phyloP scores from a whole-genome alignment of 2,329 filamentous ascomycete genomes.

The Blastomyces silverae region DNA sequence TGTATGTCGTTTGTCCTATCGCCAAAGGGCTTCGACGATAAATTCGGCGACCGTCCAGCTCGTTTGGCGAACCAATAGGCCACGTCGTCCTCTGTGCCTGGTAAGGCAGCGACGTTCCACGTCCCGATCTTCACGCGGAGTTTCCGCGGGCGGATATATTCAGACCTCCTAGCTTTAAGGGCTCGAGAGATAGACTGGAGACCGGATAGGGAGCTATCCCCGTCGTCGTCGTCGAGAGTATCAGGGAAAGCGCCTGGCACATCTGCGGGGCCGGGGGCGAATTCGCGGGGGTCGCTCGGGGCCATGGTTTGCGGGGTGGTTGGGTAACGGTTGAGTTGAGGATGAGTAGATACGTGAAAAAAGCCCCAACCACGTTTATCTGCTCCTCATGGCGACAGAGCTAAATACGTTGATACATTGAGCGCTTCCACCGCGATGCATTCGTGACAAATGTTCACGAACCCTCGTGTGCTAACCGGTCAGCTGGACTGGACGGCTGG shows the following conservation, averaged over 20 bases:
- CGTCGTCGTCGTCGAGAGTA: slow-evolving; percentile 22
- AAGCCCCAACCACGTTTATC: background rate
- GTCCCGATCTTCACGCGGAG: slow-evolving; percentile 84
- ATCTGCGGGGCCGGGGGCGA: slow-evolving; percentile 20
- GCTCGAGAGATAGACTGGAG: slow-evolving; percentile 48
- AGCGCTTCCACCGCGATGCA: background rate
- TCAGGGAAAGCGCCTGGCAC: slow-evolving; percentile 47
- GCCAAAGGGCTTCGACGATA: background rate
- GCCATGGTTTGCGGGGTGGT: slow-evolving; percentile 3
- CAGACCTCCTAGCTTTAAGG: slow-evolving; percentile 64
- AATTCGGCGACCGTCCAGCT: background rate
- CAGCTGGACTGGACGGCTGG: slow-evolving; percentile 1
- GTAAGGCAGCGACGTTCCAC: slow-evolving; percentile 87
- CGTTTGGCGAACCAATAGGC: slow-evolving; percentile 65
- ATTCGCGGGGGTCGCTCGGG: background rate
- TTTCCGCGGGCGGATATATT: slow-evolving; percentile 68
- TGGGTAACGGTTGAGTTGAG: no score
- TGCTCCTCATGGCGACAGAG: slow-evolving; percentile 2
- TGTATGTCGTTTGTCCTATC: background rate
- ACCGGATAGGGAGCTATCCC: slow-evolving; percentile 23
- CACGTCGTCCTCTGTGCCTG: slow-evolving; percentile 80
- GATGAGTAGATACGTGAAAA: background rate
- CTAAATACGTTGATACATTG: background rate
- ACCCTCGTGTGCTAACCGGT: background rate
- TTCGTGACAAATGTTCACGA: background rate